These are phyloP conservation scores for Naganishia randhawae DNA, from an alignment of 768 basidiomycete genomes.

Conservation along the genomic window DNA sequence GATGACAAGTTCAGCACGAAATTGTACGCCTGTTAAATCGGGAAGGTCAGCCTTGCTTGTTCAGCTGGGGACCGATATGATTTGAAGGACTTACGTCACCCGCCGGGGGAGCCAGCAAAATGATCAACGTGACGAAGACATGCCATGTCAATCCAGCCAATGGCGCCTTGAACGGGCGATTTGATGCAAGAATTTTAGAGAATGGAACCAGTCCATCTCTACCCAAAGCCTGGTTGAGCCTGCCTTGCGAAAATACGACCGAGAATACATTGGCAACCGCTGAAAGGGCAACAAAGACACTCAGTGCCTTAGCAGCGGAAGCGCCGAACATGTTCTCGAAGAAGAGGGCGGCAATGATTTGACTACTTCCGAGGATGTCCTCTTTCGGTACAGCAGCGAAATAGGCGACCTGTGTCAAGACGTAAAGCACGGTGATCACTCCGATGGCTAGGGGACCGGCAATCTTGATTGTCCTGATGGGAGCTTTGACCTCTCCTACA, in stretches of 20 bases:
- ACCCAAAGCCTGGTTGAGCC: conserved; percentile 26
- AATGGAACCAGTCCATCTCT: conserved; percentile 30
- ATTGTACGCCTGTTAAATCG: conserved; percentile 7
- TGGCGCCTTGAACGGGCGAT: conserved; percentile 32
- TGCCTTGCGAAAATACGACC: conserved; percentile 26
- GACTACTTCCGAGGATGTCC: conserved; percentile 64
- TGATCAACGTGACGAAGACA: conserved; percentile 28
- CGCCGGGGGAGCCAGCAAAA: conserved; percentile 27
- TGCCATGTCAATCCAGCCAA: conserved; percentile 27
- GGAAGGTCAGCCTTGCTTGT: background rate
- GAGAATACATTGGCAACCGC: conserved; percentile 30
- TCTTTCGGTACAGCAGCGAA: conserved; percentile 68
- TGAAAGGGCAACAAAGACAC: conserved; percentile 26
- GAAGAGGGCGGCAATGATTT: conserved; percentile 69
- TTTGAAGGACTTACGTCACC: conserved; percentile 25
- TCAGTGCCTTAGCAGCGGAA: conserved; percentile 51
- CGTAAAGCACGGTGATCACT: conserved; percentile 60
- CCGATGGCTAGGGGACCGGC: conserved; percentile 67
- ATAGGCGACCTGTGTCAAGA: conserved; percentile 68
- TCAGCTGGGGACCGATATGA: background rate
- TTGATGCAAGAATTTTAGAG: conserved; percentile 24
- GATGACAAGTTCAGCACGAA: conserved; percentile 26
- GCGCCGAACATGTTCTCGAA: conserved; percentile 70
- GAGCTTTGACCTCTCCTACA: conserved; percentile 41
- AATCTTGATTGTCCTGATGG: conserved; percentile 65